Percentiles rank a stretch among this genome's conserved stretches.
Evolutionary conservation across 257 asterid species (phyloP).

Genomic region (Plantago major): DNA sequence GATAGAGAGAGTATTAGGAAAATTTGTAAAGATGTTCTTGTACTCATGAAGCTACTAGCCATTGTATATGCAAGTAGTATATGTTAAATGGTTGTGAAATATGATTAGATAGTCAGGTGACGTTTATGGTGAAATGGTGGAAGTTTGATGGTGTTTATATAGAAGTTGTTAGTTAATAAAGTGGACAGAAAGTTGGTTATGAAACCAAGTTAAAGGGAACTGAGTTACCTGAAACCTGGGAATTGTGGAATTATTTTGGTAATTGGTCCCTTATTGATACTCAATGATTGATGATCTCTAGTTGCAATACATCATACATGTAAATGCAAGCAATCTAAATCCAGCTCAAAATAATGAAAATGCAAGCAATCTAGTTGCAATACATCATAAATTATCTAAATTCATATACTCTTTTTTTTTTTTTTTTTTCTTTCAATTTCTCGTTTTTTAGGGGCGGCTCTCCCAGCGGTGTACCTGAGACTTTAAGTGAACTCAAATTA

Average conservation of each 20-base stretch:
- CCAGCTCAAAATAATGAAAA: too few relatives aligned
- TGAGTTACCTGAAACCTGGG: background rate
- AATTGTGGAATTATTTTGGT: background rate
- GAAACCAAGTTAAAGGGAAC: background rate
- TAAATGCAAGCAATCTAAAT: background rate
- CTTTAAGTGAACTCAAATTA: too few relatives aligned
- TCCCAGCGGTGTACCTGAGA: too few relatives aligned
- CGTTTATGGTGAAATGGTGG: background rate
- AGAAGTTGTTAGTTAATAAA: background rate
- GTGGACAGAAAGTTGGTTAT: background rate
- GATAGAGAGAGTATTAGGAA: background rate
- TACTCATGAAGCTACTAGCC: background rate
- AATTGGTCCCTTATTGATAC: constrained; percentile 2
- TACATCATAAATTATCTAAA: too few relatives aligned
- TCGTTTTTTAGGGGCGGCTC: too few relatives aligned
- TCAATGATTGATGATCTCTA: background rate
- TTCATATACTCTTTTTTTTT: too few relatives aligned
- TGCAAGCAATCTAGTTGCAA: too few relatives aligned
- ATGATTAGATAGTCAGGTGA: too few relatives aligned
- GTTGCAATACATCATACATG: background rate
- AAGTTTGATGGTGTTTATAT: background rate
- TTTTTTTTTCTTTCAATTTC: too few relatives aligned
- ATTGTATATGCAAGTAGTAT: background rate
- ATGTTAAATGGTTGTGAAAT: background rate
- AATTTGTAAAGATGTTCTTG: background rate